Evolutionary conservation across 169 alveolate species (phyloP).

Genomic region (Eimeria acervulina): DNA sequence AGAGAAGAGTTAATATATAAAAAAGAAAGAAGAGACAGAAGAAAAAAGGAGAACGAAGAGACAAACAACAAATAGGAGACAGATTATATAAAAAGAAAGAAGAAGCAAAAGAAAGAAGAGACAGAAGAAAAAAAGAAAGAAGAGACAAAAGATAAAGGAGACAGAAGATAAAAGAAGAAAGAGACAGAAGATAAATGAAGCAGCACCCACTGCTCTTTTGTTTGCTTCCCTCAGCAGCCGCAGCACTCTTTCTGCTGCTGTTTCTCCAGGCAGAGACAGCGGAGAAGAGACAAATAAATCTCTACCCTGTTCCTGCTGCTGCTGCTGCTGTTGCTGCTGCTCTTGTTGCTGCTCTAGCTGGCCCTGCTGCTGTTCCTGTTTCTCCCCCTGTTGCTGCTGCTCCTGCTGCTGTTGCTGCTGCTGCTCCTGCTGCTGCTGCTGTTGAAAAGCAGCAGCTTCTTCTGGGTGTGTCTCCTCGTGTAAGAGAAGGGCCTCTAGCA

Average conservation of each 20-base stretch:
- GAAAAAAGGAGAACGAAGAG: no score
- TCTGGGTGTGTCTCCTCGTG: conserved; percentile 28
- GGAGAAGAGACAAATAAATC: neutral
- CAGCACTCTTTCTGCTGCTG: neutral
- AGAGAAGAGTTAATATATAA: no score
- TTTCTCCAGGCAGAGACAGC: conserved; percentile 37
- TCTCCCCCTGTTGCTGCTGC: neutral
- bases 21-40: no score
- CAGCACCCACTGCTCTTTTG: neutral
- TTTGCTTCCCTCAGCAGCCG: conserved; percentile 34
- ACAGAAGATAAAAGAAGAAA: no score
- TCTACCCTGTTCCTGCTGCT: neutral
- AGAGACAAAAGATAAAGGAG: no score
- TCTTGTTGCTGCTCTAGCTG: neutral
- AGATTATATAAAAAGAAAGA: no score
- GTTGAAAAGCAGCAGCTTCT: neutral
- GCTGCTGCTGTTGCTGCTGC: neutral
- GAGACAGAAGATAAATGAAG: neutral
- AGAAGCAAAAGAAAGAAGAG: no score
- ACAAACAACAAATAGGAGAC: no score
- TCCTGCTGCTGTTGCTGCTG: conserved; percentile 12
- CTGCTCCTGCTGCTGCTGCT: conserved; percentile 48
- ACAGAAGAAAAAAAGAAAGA: no score
- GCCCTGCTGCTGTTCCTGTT: neutral
- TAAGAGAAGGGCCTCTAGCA: conserved; percentile 11